phyloP scores from a whole-genome alignment of 305 asterid genomes.

The Fraxinus nigra region DNA sequence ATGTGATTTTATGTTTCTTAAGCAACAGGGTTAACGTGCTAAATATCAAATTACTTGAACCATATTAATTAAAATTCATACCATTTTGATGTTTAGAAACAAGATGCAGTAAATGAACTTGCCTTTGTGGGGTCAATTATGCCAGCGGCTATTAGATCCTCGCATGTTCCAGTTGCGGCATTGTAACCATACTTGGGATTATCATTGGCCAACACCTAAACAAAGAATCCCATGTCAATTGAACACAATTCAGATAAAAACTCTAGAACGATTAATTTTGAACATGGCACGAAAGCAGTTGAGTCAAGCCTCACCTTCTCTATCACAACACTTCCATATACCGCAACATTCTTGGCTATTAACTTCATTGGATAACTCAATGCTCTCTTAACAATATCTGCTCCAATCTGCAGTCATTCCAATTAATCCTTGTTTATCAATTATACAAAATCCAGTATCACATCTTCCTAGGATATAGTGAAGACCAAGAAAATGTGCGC shows the following conservation, averaged over 20 bases:
- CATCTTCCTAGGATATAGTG: background rate
- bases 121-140: conserved; percentile 72
- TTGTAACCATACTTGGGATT: conserved; percentile 56
- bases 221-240: background rate
- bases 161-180: conserved; percentile 60
- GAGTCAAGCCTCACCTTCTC: conserved; percentile 50
- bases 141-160: conserved; percentile 60
- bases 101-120: background rate
- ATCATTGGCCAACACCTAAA: conserved; percentile 52
- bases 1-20: background rate
- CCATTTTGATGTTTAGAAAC: background rate
- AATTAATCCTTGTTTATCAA: background rate
- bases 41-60: background rate
- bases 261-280: background rate
- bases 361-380: conserved; percentile 64
- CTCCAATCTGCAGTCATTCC: conserved; percentile 47
- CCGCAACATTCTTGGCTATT: conserved; percentile 74
- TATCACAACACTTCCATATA: conserved; percentile 63
- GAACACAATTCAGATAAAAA: too few species aligned
- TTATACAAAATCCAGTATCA: background rate
- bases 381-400: conserved; percentile 65
- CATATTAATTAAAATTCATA: background rate
- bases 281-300: background rate
- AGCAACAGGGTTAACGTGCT: background rate
- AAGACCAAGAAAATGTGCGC: background rate